Evolutionary conservation across 495 filamentous ascomycete species (phyloP), one percentile per base, ranked within the genome.

Genomic region (Baudoinia panamericana): DNA sequence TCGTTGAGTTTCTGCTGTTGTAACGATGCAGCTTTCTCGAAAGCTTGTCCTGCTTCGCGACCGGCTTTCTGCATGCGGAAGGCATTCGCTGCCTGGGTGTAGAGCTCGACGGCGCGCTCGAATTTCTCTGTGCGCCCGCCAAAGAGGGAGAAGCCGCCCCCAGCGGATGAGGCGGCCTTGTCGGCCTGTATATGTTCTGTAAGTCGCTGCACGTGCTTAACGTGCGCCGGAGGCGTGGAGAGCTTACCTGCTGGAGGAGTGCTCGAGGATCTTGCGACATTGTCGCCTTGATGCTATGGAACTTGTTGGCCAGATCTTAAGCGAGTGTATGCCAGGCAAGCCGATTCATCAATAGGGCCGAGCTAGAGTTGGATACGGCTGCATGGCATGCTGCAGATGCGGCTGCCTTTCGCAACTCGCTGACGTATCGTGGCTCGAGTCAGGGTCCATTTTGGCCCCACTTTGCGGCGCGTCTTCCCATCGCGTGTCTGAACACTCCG

Each of bases 1-100:
- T 94, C 85, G 57, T 82, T 84, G 30, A 93, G 70, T 43, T 84
- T 75, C 34, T 77, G 69, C 5, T 54, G 67, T 61, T 90, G 82
- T 30, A 94, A 73, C 3, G 66, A 51, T 16, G 86, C 86, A 10
- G 83, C 83, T 47, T 76, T 74, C 58, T 87, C 81, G 49, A 86
- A 87, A 5, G 79, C 73, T 46, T 72, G 65, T 10, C 84, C 86
- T 17, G 86, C 83, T 67, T 90, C 81, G 48, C 35, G 35, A 37
- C 49, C 47, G 29, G 33, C 13, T 33, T 54, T 54, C 33, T 58
- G 55, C 31, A 58, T 39, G 27, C 55, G 50, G 35, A 56, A 56
- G 20, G 46, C 54, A 29, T 58, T 56, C 11, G 54, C 56, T 7
- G 56, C 56, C 50, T 56, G 54, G n/a, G 50, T 54, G 43, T 56